These are phyloP conservation scores for Puccinia horiana DNA, from an alignment of 1,284 basidiomycete genomes.

Conservation along the genomic window DNA sequence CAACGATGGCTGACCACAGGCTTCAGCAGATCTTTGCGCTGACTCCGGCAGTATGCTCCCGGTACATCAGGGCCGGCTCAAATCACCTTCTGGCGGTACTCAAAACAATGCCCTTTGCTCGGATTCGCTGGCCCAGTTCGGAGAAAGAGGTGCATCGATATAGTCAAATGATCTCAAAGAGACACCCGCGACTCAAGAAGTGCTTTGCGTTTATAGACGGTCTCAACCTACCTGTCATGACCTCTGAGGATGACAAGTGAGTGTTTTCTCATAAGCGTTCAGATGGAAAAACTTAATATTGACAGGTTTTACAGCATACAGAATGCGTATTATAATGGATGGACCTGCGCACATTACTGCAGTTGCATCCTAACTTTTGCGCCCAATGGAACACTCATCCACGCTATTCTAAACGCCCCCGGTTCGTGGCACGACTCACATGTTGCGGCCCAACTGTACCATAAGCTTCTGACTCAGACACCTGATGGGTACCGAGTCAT, in stretches of 20 bases:
- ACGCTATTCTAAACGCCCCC: constrained; percentile 58
- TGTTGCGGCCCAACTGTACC: background rate
- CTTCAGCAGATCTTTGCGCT: background rate
- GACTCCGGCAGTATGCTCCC: background rate
- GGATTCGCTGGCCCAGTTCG: background rate
- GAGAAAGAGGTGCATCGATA: background rate
- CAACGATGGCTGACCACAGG: background rate
- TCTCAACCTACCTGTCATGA: background rate
- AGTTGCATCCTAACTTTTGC: background rate
- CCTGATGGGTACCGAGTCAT: background rate
- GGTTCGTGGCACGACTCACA: background rate
- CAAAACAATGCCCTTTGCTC: background rate
- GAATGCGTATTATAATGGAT: background rate
- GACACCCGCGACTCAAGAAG: background rate
- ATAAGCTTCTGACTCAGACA: background rate
- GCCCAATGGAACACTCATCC: constrained; percentile 57
- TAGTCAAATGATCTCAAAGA: background rate
- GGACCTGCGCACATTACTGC: background rate
- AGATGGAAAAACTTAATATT: background rate
- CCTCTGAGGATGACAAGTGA: background rate
- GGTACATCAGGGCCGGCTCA: background rate
- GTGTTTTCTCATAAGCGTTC: background rate
- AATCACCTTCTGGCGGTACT: background rate
- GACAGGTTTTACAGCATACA: background rate
- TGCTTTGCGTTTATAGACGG: constrained; percentile 26